These are phyloP conservation scores for Phylloporus arenicola DNA, from an alignment of 768 basidiomycete genomes.

Conservation along the genomic window DNA sequence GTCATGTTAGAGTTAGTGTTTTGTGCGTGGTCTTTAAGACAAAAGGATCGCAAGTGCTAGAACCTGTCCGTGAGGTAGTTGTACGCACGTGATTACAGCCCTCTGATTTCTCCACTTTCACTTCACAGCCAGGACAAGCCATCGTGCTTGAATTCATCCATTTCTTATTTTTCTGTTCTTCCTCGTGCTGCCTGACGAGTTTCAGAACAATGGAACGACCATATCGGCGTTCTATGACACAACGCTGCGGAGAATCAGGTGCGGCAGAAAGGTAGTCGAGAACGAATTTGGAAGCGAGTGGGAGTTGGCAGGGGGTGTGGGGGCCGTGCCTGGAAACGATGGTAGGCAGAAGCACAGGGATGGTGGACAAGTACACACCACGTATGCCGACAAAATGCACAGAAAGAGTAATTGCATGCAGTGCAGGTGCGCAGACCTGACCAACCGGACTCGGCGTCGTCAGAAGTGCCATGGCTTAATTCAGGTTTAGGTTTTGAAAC, in stretches of 20 bases:
- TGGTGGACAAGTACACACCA: conserved; percentile 45
- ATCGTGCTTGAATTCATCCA: conserved; percentile 71
- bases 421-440: conserved; percentile 67
- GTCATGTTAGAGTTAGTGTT: conserved; percentile 1
- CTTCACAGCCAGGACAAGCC: conserved; percentile 66
- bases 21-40: not conserved
- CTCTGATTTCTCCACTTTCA: conserved; percentile 66
- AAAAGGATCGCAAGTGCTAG: not conserved
- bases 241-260: conserved; percentile 47
- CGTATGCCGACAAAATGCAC: conserved; percentile 73
- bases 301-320: conserved; percentile 62
- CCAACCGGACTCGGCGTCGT: conserved; percentile 59
- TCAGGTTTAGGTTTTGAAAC: conserved; percentile 51
- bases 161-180: conserved; percentile 67
- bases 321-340: conserved; percentile 70
- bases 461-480: conserved; percentile 20
- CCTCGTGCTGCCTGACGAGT: conserved; percentile 58
- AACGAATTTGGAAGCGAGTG: conserved; percentile 60
- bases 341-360: conserved; percentile 2
- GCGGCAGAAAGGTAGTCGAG: conserved; percentile 58
- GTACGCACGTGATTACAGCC: conserved; percentile 85
- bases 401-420: conserved; percentile 73
- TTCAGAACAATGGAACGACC: conserved; percentile 56
- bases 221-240: conserved; percentile 53
- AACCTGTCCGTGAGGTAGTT: not conserved